Base-by-base conservation (phyloP, 768 basidiomycete genomes). In the Tulasnella sp. region DNA sequence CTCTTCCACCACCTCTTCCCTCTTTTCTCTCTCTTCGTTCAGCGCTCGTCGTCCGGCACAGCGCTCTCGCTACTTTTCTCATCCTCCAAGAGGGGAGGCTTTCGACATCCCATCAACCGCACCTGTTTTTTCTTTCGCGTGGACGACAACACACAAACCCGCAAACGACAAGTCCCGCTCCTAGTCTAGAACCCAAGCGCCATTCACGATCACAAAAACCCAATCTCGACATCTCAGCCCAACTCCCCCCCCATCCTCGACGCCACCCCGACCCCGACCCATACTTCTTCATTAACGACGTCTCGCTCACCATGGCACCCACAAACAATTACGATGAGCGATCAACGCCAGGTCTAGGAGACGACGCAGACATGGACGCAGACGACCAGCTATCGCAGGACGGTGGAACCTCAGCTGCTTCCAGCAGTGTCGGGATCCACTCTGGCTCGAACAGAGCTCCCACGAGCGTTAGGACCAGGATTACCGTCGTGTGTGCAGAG, bases 401-500 rank as follows among this genome's bases (percentile, higher is more conserved):
- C 58, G 58, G 68, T 70, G 68, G 36, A 37, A n/a, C 1, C 36
- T 70, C 68, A 37, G 37, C 37, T 36, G 37, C 68, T 12, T 22
- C 68, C 5, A 70, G 29, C 68, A 34, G 31, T 34, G 68, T 37
- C 31, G 58, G 58, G 3, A 6, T 9, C 12, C 58, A 64, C 14
- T 25, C 37, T 1, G 37, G 37, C 37, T 29, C 68, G 5, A 70
- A 42, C 17, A 64, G 58, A 64, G 58, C 38, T 31, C 31, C 71
- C n/a, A 72, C 71, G 40, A 72, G 49, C 37, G 75, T 92, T 58
- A 90, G 91, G 73, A 91, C 91, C 1, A 87, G 91, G 70, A 89
- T 92, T 78, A 93, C 91, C 64, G 91, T 93, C 40, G 91, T 93
- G 7, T 93, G 91, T 79, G 92, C 90, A 81, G 92, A 93, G 89